Evolutionary conservation across 192 early-diverging fungal genomes (phyloP).

Genomic region (Funneliformis mosseae): DNA sequence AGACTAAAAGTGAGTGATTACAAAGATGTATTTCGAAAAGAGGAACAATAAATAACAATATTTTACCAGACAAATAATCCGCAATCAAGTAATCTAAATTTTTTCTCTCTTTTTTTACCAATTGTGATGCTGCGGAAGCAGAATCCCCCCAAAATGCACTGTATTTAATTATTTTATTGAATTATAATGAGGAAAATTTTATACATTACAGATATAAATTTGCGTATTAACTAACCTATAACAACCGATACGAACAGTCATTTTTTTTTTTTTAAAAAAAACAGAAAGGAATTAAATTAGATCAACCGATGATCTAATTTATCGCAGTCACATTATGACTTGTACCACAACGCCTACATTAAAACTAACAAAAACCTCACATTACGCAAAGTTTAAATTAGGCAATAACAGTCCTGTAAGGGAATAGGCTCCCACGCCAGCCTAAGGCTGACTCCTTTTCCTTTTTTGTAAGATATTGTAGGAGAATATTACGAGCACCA

Average conservation of each 20-base stretch:
- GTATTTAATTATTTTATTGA: background rate
- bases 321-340: too few species aligned
- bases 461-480: background rate
- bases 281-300: too few species aligned
- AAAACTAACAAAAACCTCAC: too few species aligned
- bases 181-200: background rate
- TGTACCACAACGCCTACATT: too few species aligned
- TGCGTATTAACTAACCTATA: slow-evolving; percentile 34
- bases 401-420: too few species aligned
- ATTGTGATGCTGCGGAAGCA: slow-evolving; percentile 54
- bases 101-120: slow-evolving; percentile 50
- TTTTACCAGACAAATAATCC: slow-evolving; percentile 63
- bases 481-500: slow-evolving; percentile 25
- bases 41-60: slow-evolving; percentile 2
- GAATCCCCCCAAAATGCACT: slow-evolving; percentile 66
- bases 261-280: too few species aligned
- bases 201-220: background rate
- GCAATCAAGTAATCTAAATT: slow-evolving; percentile 60
- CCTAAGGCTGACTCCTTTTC: too few species aligned
- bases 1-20: background rate
- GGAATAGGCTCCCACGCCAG: too few species aligned
- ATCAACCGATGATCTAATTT: too few species aligned
- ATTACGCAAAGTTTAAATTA: too few species aligned
- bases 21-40: background rate
- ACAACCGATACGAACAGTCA: slow-evolving; percentile 58